Evolutionary conservation across 2,329 filamentous ascomycete genomes (phyloP).

Genomic region (Celoporthe dispersa): DNA sequence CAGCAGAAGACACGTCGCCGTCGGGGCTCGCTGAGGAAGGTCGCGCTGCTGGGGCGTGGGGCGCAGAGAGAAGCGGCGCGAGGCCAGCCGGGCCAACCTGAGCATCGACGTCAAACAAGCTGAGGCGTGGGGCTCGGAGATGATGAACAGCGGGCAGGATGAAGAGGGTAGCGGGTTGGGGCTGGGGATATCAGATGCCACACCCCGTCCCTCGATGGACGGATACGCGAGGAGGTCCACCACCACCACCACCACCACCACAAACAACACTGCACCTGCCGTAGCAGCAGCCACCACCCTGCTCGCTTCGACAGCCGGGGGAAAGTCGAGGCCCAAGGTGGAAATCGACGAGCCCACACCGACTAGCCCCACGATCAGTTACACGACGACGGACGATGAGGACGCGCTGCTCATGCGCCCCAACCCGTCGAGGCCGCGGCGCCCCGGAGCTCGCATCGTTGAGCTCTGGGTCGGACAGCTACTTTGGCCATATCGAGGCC

Average conservation of each 20-base stretch:
- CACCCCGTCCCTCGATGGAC: slow-evolving; percentile 52
- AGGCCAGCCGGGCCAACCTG: slow-evolving; percentile 47
- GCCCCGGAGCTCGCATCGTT: slow-evolving; percentile 45
- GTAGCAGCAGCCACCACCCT: slow-evolving; percentile 28
- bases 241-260: slow-evolving; percentile 30
- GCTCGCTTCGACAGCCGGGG: slow-evolving; percentile 14
- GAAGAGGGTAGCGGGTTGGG: slow-evolving; percentile 43
- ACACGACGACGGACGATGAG: slow-evolving; percentile 85
- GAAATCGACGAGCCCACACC: slow-evolving; percentile 36
- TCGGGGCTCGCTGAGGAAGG: slow-evolving; percentile 85
- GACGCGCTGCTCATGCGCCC: slow-evolving; percentile 70
- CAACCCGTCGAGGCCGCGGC: slow-evolving; percentile 48
- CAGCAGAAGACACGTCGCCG: slow-evolving; percentile 67
- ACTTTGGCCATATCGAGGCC: slow-evolving; percentile 54
- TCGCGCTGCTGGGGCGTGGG: slow-evolving; percentile 78
- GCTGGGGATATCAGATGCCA: slow-evolving; percentile 52
- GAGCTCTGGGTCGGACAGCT: slow-evolving; percentile 66
- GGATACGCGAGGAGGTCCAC: slow-evolving; percentile 44
- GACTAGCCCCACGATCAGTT: slow-evolving; percentile 60
- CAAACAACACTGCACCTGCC: slow-evolving; percentile 34
- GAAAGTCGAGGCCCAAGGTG: slow-evolving; percentile 24
- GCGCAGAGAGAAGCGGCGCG: slow-evolving; percentile 64
- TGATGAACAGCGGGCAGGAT: slow-evolving; percentile 2
- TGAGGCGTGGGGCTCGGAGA: slow-evolving; percentile 28
- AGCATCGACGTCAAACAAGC: slow-evolving; percentile 47